Conservation (phyloP, 2,329 filamentous ascomycete genomes). For the Fusarium verticillioides region DNA sequence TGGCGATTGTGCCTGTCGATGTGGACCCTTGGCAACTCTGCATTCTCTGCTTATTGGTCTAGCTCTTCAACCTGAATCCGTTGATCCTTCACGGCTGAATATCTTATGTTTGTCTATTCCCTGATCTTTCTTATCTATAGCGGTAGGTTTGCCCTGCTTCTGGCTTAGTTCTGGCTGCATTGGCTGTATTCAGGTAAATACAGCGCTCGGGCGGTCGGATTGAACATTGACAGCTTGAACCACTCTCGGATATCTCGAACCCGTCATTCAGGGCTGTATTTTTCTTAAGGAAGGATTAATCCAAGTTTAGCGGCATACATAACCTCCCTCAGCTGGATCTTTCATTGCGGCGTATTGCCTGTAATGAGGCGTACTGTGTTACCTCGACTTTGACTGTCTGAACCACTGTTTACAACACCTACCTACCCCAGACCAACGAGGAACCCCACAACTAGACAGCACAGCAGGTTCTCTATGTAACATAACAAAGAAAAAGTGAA, state of each 20-base stretch:
- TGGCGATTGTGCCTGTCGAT: background rate
- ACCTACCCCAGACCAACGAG: background rate
- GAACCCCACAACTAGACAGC: too few relatives aligned
- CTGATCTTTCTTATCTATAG: background rate
- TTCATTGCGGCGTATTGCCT: too few relatives aligned
- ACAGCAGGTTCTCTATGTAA: background rate
- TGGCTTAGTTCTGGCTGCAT: conserved; percentile 3
- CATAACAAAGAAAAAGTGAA: background rate
- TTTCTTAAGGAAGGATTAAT: background rate
- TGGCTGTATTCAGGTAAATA: background rate
- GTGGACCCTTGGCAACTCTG: background rate
- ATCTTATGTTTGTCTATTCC: background rate
- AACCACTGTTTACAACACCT: background rate
- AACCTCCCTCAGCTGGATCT: too few relatives aligned
- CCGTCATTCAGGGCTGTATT: background rate
- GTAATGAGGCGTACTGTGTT: background rate
- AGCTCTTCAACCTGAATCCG: too few relatives aligned
- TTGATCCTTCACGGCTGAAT: background rate
- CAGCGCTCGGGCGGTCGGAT: background rate
- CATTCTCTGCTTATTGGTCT: background rate
- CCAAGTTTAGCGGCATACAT: background rate
- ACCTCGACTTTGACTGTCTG: background rate
- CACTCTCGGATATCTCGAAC: background rate
- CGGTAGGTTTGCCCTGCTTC: conserved; percentile 18
- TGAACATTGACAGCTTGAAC: too few relatives aligned